phyloP scores from a whole-genome alignment of 495 filamentous ascomycete species.

The Aspergillus saccharolyticus region DNA sequence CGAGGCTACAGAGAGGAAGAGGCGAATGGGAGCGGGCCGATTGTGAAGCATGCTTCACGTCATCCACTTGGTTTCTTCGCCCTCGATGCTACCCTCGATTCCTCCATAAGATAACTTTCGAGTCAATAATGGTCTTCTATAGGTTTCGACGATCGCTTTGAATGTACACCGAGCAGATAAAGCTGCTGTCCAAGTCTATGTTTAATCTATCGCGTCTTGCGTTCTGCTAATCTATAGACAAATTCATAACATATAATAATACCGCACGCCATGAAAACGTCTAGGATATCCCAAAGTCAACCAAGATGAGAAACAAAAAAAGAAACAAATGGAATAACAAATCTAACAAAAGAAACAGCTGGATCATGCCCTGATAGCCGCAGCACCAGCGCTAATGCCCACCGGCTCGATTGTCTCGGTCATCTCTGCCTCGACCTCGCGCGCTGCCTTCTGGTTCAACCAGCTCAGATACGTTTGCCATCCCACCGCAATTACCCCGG shows the following conservation, averaged over 20 bases:
- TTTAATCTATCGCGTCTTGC: neutral
- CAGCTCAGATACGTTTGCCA: constrained; percentile 90
- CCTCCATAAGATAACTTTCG: no score
- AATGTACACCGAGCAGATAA: neutral
- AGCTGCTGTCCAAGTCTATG: constrained; percentile 1
- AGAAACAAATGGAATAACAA: neutral
- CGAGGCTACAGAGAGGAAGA: neutral
- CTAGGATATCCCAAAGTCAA: neutral
- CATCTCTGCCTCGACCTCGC: constrained; percentile 41
- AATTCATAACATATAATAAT: neutral
- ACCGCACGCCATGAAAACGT: constrained; percentile 8
- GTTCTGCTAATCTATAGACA: neutral
- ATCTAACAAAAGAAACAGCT: neutral
- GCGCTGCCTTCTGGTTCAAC: constrained; percentile 70
- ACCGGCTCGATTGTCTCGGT: constrained; percentile 16
- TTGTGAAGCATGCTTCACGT: neutral
- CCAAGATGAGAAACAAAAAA: neutral
- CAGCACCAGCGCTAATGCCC: constrained; percentile 12
- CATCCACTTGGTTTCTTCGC: neutral
- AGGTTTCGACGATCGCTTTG: neutral
- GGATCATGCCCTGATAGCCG: constrained; percentile 24
- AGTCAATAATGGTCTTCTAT: no score
- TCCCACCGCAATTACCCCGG: constrained; percentile 69
- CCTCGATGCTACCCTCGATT: neutral
- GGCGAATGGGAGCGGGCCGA: neutral